These are phyloP conservation scores for Trypanosoma platydactyli DNA, from an alignment of 208 protist genomes.

Conservation along the genomic window DNA sequence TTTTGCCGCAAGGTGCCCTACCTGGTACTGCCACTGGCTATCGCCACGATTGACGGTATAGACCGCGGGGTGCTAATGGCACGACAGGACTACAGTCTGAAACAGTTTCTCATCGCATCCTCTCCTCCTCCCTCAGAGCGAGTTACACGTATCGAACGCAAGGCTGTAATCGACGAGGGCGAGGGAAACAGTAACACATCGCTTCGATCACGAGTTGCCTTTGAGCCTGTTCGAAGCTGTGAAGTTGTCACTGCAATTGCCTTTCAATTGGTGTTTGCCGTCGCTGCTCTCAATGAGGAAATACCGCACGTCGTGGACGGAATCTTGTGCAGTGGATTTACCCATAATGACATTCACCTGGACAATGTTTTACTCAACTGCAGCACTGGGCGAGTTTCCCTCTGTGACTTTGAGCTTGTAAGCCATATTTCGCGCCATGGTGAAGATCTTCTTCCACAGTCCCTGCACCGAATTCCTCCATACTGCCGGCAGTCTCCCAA, in stretches of 20 bases:
- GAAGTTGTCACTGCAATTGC: constrained; percentile 50
- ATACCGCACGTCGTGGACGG: constrained; percentile 44
- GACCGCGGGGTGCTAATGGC: constrained; percentile 72
- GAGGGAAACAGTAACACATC: constrained; percentile 9
- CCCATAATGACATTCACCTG: constrained; percentile 85
- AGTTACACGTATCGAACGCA: not conserved
- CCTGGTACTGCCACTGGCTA: constrained; percentile 63
- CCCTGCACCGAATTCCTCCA: constrained; percentile 47
- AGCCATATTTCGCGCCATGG: constrained; percentile 27
- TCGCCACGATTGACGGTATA: constrained; percentile 37
- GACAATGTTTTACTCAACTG: constrained; percentile 70
- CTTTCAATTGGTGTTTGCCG: constrained; percentile 68
- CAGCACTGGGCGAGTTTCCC: constrained; percentile 40
- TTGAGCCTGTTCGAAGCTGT: constrained; percentile 40
- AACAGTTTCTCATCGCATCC: constrained; percentile 44
- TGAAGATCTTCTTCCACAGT: not conserved
- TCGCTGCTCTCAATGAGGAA: constrained; percentile 51
- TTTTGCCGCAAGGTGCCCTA: constrained; percentile 33
- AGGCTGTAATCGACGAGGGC: not conserved
- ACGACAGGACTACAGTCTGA: constrained; percentile 66
- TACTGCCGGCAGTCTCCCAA: constrained; percentile 61
- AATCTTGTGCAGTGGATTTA: constrained; percentile 46
- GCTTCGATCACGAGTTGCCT: constrained; percentile 26
- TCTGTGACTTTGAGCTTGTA: constrained; percentile 90
- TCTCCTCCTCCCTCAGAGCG: not conserved